Conservation (phyloP, 2,329 filamentous ascomycete genomes). For the Xylaria polymorpha region DNA sequence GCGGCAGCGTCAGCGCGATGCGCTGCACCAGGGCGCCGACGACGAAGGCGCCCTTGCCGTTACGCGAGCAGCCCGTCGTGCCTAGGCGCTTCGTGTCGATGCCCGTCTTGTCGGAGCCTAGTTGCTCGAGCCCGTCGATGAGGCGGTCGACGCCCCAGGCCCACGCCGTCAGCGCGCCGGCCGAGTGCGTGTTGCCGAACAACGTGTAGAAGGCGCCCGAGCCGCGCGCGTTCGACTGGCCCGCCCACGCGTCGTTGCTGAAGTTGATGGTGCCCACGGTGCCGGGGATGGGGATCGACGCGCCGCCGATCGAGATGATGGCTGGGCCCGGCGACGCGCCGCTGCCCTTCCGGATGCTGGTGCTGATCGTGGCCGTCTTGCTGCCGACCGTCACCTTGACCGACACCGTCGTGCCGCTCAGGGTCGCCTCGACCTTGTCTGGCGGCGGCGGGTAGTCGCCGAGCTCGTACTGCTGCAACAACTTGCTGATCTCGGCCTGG, state of each 20-base stretch:
- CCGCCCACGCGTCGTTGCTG: conserved; percentile 67
- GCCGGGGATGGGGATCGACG: conserved; percentile 65
- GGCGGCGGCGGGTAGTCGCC: conserved; percentile 61
- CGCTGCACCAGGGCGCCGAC: conserved; percentile 68
- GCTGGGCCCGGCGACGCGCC: conserved; percentile 64
- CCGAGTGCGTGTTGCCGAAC: conserved; percentile 65
- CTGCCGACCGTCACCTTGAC: conserved; percentile 59
- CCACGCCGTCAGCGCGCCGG: conserved; percentile 71
- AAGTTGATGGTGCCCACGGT: conserved; percentile 69
- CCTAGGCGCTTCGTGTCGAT: conserved; percentile 64
- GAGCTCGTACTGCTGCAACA: conserved; percentile 63
- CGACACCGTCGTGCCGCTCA: conserved; percentile 57
- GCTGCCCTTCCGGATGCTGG: conserved; percentile 58
- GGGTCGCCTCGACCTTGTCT: conserved; percentile 58
- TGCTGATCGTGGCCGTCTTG: conserved; percentile 59
- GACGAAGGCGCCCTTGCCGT: conserved; percentile 73
- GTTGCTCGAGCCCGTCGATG: conserved; percentile 68
- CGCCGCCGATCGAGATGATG: conserved; percentile 67
- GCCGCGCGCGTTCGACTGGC: conserved; percentile 64
- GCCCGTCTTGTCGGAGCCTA: conserved; percentile 55
- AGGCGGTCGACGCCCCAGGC: conserved; percentile 71
- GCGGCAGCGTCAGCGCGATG: conserved; percentile 70
- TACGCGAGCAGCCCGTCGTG: conserved; percentile 72
- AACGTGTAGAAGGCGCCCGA: conserved; percentile 69
- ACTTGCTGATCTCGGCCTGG: conserved; percentile 59